Evolutionary conservation across 306 rosid species (phyloP).

Genomic region (Cicer pinnatifidum): DNA sequence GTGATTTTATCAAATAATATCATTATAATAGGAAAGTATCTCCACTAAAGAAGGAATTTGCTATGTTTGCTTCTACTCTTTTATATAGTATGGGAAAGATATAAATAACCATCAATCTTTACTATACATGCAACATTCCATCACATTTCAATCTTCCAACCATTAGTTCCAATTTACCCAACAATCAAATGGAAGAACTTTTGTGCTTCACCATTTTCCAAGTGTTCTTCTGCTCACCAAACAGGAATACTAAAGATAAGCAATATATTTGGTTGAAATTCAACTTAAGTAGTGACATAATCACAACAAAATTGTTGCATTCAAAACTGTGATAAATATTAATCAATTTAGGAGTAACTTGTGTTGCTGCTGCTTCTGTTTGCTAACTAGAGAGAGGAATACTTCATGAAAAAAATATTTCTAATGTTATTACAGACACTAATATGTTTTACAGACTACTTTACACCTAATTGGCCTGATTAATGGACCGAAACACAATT

Average conservation of each 20-base stretch:
- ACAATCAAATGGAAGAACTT: constrained; percentile 81
- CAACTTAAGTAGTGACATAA: background rate
- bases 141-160: background rate
- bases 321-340: background rate
- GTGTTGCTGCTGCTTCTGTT: background rate
- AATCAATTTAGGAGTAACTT: too few species aligned
- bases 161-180: constrained; percentile 60
- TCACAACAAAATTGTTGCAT: background rate
- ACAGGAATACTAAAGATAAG: background rate
- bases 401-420: too few species aligned
- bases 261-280: background rate
- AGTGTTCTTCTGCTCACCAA: background rate
- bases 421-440: too few species aligned
- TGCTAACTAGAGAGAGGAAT: background rate
- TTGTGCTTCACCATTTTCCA: background rate
- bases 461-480: too few species aligned
- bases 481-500: too few species aligned
- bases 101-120: too few species aligned
- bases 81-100: too few species aligned
- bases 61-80: too few species aligned
- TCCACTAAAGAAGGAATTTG: too few species aligned
- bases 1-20: too few species aligned
- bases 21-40: too few species aligned
- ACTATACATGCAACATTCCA: background rate
- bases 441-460: too few species aligned